phyloP scores from a whole-genome alignment of 2,329 filamentous ascomycete genomes.

The Trichoderma simmonsii region DNA sequence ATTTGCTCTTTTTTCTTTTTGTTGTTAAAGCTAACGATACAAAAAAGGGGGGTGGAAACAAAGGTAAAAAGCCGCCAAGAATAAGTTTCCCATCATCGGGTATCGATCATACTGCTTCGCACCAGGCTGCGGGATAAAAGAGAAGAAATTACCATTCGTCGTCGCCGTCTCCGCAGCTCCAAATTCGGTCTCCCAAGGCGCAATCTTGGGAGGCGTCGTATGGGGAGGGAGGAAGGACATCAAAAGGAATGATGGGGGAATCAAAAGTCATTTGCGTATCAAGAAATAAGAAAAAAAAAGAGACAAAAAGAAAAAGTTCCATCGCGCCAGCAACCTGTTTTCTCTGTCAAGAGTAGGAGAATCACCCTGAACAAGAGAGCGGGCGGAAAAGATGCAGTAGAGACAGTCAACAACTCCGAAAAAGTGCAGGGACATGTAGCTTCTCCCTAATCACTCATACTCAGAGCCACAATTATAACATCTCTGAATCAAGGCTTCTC shows the following conservation, averaged over 20 bases:
- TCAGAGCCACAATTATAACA: neutral
- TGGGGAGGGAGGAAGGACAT: constrained; percentile 21
- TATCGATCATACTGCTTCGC: constrained; percentile 16
- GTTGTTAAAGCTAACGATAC: neutral
- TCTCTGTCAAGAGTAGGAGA: neutral
- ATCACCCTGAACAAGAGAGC: neutral
- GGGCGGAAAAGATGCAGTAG: neutral
- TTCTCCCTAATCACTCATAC: neutral
- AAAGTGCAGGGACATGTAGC: neutral
- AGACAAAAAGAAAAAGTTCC: constrained; percentile 4
- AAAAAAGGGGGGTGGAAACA: neutral
- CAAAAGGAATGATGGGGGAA: constrained; percentile 24
- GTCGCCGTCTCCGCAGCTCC: neutral
- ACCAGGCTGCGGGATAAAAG: constrained; percentile 8
- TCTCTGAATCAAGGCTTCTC: neutral
- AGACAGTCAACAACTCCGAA: neutral
- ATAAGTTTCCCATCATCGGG: constrained; percentile 4
- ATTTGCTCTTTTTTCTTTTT: neutral
- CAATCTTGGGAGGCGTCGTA: neutral
- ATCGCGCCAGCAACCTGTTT: neutral
- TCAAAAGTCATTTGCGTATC: constrained; percentile 17
- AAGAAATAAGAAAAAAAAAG: neutral
- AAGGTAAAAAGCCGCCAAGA: neutral
- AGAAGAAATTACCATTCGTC: neutral
- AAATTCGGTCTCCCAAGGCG: neutral